Evolutionary conservation across 176 grass and related monocot genomes (phyloP).

Genomic region (Puccinellia tenuiflora): DNA sequence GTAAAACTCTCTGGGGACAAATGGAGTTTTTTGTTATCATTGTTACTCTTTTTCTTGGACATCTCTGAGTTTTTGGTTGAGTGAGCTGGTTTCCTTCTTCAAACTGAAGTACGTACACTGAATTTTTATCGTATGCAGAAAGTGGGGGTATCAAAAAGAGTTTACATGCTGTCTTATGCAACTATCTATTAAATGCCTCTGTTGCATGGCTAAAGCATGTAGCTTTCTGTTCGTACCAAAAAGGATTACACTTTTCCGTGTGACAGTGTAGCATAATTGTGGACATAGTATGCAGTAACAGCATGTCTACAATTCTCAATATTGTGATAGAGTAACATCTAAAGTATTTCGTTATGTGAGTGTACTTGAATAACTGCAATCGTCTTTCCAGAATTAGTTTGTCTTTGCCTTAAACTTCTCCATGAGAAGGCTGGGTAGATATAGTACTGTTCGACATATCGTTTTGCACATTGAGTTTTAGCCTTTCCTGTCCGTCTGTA

Average conservation of each 20-base stretch:
- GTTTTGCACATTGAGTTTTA: not conserved
- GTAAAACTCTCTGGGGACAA: not conserved
- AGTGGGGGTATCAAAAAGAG: too few relatives aligned
- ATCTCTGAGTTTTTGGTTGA: not conserved
- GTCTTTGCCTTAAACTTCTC: not conserved
- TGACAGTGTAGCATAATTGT: not conserved
- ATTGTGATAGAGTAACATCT: not conserved
- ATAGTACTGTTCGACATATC: not conserved
- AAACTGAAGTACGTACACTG: not conserved
- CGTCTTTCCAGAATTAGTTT: not conserved
- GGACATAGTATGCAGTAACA: not conserved
- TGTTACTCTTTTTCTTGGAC: not conserved
- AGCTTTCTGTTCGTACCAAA: not conserved
- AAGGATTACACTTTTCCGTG: not conserved
- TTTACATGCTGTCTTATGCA: not conserved
- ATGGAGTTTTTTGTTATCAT: not conserved
- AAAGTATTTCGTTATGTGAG: not conserved
- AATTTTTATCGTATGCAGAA: not conserved
- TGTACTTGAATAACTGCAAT: not conserved
- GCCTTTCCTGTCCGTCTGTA: not conserved
- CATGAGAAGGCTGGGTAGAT: not conserved
- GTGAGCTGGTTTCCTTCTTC: not conserved
- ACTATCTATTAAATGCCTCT: not conserved
- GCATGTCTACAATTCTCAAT: not conserved
- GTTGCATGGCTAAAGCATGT: not conserved